A percentile compares a stretch with the other conserved stretches of the same genome.
phyloP scores from a whole-genome alignment of 495 filamentous ascomycete genomes.

The Recurvomyces mirabilis region DNA sequence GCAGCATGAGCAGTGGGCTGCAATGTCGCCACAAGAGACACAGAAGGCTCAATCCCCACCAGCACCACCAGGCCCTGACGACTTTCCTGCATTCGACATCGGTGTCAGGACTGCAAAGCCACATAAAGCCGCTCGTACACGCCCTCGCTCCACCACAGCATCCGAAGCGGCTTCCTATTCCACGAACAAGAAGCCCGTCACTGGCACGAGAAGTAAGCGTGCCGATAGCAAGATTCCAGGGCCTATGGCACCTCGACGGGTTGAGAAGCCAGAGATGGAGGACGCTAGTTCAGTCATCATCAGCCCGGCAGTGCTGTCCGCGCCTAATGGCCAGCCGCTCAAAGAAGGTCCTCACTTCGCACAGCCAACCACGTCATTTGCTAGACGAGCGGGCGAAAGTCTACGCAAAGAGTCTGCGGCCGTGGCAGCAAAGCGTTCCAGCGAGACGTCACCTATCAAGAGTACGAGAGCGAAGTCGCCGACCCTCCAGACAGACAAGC shows the following conservation, averaged over 20 bases:
- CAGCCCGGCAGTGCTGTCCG: neutral
- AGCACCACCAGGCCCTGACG: neutral
- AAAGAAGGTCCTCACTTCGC: slow-evolving; percentile 9
- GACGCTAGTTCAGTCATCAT: slow-evolving; percentile 9
- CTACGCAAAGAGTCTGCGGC: slow-evolving; percentile 1
- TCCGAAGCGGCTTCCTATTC: slow-evolving; percentile 1
- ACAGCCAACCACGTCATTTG: slow-evolving; percentile 14
- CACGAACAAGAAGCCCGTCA: neutral
- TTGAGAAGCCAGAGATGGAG: neutral
- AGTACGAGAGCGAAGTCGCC: neutral
- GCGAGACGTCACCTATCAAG: neutral
- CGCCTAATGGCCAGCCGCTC: neutral
- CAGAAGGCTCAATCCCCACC: neutral
- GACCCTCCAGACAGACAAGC: slow-evolving; percentile 3
- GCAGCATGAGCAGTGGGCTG: neutral
- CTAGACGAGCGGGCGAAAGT: slow-evolving; percentile 5
- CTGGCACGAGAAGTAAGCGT: neutral
- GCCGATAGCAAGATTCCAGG: slow-evolving; percentile 5
- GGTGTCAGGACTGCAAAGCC: neutral
- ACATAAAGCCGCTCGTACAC: neutral
- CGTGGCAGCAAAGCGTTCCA: neutral
- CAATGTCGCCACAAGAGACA: neutral
- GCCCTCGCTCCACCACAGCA: neutral
- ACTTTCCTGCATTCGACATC: slow-evolving; percentile 1
- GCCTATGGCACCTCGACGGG: neutral